Evolutionary conservation across 1,284 basidiomycete species (phyloP).

Genomic region (Marasmius oreades): DNA sequence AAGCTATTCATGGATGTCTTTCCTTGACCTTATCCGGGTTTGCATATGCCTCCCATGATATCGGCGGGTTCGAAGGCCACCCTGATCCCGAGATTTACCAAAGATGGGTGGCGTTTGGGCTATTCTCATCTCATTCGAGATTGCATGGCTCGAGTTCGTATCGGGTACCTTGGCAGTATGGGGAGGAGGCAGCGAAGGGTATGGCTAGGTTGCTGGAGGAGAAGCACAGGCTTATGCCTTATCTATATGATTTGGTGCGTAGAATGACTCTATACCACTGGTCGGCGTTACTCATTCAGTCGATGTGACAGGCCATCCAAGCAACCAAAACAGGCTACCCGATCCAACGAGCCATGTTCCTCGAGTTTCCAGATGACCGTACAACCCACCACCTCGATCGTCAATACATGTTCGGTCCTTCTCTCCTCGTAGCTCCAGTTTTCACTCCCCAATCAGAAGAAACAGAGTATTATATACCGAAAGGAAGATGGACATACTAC

Average conservation of each 20-base stretch:
- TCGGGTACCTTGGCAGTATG: constrained; percentile 75
- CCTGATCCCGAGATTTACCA: constrained; percentile 69
- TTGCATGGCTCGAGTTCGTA: constrained; percentile 72
- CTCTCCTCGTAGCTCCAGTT: constrained; percentile 71
- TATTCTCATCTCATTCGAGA: constrained; percentile 69
- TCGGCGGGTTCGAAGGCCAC: constrained; percentile 74
- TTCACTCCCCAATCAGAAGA: constrained; percentile 57
- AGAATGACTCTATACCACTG: constrained; percentile 1
- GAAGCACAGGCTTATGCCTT: constrained; percentile 76
- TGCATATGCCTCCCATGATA: constrained; percentile 71
- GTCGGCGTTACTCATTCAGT: neutral
- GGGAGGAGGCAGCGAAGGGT: constrained; percentile 63
- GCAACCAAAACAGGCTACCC: constrained; percentile 59
- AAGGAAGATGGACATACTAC: constrained; percentile 66
- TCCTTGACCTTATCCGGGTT: constrained; percentile 69
- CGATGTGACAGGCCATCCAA: constrained; percentile 47
- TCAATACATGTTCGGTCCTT: constrained; percentile 70
- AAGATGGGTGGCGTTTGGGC: constrained; percentile 73
- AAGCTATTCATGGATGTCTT: constrained; percentile 65
- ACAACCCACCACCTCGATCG: constrained; percentile 63
- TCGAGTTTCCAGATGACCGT: constrained; percentile 68
- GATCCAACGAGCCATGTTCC: constrained; percentile 68
- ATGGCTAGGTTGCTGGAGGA: constrained; percentile 64
- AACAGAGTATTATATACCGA: constrained; percentile 66
- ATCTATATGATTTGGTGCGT: constrained; percentile 61